Evolutionary conservation across 805 yeast genomes (phyloP).

Genomic region (Yarrowia phangngaensis): DNA sequence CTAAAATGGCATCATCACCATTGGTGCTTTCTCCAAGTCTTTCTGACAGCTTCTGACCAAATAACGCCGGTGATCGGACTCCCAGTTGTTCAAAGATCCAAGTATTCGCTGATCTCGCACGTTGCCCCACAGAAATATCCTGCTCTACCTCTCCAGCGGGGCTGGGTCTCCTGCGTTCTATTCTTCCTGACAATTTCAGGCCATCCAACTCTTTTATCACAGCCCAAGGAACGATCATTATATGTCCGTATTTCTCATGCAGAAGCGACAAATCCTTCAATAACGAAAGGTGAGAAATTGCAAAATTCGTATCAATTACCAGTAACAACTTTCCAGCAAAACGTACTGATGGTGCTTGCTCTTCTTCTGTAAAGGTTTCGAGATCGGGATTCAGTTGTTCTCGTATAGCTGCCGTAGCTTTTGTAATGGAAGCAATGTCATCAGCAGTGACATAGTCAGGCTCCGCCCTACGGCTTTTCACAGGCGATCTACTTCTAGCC

Average conservation of each 20-base stretch:
- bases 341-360: background rate
- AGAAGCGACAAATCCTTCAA: slow-evolving; percentile 50
- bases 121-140: slow-evolving; percentile 45
- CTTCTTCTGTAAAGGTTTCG: background rate
- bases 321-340: slow-evolving; percentile 42
- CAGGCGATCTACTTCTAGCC: slow-evolving; percentile 6
- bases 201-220: slow-evolving; percentile 82
- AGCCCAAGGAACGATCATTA: slow-evolving; percentile 63
- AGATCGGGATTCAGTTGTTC: background rate
- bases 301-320: slow-evolving; percentile 80
- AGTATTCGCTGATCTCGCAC: slow-evolving; percentile 69
- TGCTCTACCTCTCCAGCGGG: slow-evolving; percentile 28
- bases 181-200: slow-evolving; percentile 49
- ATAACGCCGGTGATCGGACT: slow-evolving; percentile 46
- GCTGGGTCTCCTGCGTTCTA: slow-evolving; percentile 20
- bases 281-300: slow-evolving; percentile 61
- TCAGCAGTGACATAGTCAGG: background rate
- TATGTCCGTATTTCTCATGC: slow-evolving; percentile 45
- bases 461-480: background rate
- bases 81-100: slow-evolving; percentile 71
- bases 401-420: slow-evolving; percentile 5
- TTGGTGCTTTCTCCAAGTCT: slow-evolving; percentile 44
- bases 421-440: slow-evolving; percentile 8
- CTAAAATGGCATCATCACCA: slow-evolving; percentile 81
- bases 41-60: slow-evolving; percentile 63